Evolutionary conservation across 1,139 yeast species (phyloP).

Genomic region (Protomyces macrosporus): DNA sequence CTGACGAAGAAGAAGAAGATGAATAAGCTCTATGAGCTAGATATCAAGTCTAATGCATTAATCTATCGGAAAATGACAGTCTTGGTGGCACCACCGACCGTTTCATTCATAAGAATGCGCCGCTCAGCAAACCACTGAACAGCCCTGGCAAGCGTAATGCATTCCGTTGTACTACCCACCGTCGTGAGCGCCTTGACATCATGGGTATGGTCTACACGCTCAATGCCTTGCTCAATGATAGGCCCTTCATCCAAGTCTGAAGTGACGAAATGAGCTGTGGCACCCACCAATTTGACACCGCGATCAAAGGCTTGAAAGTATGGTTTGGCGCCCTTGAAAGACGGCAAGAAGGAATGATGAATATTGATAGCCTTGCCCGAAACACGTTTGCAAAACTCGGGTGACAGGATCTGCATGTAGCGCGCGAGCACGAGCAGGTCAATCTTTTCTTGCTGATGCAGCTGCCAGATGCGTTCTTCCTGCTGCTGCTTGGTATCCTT

Average conservation of each 20-base stretch:
- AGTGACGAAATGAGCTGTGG: constrained; percentile 22
- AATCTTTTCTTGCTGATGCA: constrained; percentile 22
- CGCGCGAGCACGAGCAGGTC: constrained; percentile 22
- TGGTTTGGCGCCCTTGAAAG: constrained; percentile 25
- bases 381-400: constrained; percentile 15
- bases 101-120: constrained; percentile 16
- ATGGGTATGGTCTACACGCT: constrained; percentile 18
- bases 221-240: constrained; percentile 23
- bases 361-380: constrained; percentile 25
- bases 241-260: constrained; percentile 24
- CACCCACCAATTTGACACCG: constrained; percentile 22
- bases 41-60: no score
- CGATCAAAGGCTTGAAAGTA: constrained; percentile 24
- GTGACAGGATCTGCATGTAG: constrained; percentile 22
- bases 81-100: constrained; percentile 16
- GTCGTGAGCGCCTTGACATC: constrained; percentile 19
- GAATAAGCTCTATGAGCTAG: no score
- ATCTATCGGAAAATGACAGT: constrained; percentile 17
- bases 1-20: no score
- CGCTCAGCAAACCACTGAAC: constrained; percentile 24
- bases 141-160: constrained; percentile 18
- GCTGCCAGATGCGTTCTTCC: constrained; percentile 22
- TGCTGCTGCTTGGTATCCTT: constrained; percentile 14
- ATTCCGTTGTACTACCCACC: constrained; percentile 21
- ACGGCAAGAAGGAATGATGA: constrained; percentile 23